Base-by-base conservation (phyloP, 179 eudicot genomes). In the Beta lomatogona region DNA sequence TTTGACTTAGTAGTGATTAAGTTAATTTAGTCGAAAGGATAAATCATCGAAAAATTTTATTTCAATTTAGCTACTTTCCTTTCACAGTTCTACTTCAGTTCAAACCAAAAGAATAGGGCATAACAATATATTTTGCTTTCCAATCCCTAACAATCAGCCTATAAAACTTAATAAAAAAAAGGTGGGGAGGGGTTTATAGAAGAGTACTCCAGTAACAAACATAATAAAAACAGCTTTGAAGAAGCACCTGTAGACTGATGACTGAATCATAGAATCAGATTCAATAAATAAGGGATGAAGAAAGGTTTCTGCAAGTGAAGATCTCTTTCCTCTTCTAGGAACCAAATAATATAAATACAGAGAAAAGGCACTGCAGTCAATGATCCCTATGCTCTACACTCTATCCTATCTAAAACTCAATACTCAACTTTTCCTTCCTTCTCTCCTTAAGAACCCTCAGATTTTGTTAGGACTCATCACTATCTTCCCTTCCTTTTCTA, bases 281-380 rank as follows among this genome's bases (percentile, higher is more conserved):
- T 76, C 85, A 82, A 84, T 86, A 86, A 86, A 86, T 86, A 60
- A 28, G 67, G 71, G 76, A 73, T 21, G 41, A 52, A 61, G 46
- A 45, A n/a, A 65, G 77, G 19, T 59, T 72, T 66, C 86, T 81
- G 82, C 77, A 74, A 79, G 28, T 71, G 77, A 59, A 80, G 82
- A 82, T 78, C 85, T 87, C 85, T 75, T 77, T 77, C 74, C 82
- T 68, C 21, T 71, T 81, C 52, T 36, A 76, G 87, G 46, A 65
- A 84, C 75, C 61, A 70, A 76, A 70, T 45, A 75, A 68, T 82
- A 78, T 65, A 9, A 73, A 28, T 83, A 59, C 85, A 85, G 70
- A 53, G 48, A 76, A 68, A 69, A 73, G 45, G 76, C 83, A 71
- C 83, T 82, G 68, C 77, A 73, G 13, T 64, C 87, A 67, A 81